These are phyloP conservation scores for Wickerhamiella nectarea DNA, from an alignment of 805 yeast species.

Conservation along the genomic window DNA sequence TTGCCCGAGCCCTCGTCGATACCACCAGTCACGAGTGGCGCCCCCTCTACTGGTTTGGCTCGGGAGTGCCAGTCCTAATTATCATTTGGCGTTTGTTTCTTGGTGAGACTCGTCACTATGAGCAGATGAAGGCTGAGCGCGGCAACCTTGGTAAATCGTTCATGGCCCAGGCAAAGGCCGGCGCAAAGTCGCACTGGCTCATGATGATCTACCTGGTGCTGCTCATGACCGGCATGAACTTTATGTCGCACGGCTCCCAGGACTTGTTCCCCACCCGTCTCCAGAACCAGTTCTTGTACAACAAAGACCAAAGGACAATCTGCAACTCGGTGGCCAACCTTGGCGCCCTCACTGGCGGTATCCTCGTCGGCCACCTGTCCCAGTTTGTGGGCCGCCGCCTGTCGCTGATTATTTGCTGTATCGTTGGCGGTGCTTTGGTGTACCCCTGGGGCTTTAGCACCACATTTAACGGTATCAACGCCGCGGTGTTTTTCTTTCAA, in stretches of 20 bases:
- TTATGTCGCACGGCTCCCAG: constrained; percentile 62
- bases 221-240: constrained; percentile 56
- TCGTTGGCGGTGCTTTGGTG: constrained; percentile 44
- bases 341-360: constrained; percentile 58
- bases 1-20: constrained; percentile 43
- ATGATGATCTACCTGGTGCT: constrained; percentile 42
- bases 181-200: constrained; percentile 44
- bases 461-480: constrained; percentile 35
- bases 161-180: constrained; percentile 25
- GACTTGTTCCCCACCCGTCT: constrained; percentile 58
- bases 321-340: constrained; percentile 49
- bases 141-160: constrained; percentile 18
- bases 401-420: constrained; percentile 36
- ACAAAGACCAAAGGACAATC: constrained; percentile 39
- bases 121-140: constrained; percentile 22
- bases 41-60: constrained; percentile 58
- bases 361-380: constrained; percentile 42
- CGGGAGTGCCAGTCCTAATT: constrained; percentile 50
- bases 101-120: constrained; percentile 48
- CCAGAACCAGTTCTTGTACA: constrained; percentile 36
- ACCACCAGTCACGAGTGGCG: constrained; percentile 48
- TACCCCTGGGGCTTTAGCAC: constrained; percentile 47
- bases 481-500: constrained; percentile 51
- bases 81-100: constrained; percentile 42
- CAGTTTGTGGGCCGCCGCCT: constrained; percentile 50